These are phyloP conservation scores for Trichoderma asperellum DNA, from an alignment of 2,329 filamentous ascomycete genomes.

Conservation along the genomic window DNA sequence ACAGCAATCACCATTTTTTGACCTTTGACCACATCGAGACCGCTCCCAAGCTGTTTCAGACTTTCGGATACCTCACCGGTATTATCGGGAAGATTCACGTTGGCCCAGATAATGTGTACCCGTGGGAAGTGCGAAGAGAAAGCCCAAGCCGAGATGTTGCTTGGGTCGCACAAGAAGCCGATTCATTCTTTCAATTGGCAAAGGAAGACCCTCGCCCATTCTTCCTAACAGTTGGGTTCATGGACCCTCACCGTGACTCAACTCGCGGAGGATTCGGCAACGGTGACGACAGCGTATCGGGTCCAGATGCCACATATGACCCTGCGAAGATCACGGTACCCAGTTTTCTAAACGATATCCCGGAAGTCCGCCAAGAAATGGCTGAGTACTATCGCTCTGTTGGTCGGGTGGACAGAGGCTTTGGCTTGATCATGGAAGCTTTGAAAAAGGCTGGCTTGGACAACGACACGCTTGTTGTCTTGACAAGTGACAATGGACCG, in stretches of 20 bases:
- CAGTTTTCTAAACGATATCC: conserved; percentile 1
- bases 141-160: conserved; percentile 17
- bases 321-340: conserved; percentile 10
- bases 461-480: neutral
- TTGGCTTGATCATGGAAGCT: conserved; percentile 3
- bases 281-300: conserved; percentile 11
- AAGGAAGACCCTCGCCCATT: neutral
- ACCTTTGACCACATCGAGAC: conserved; percentile 15
- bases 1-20: conserved; percentile 18
- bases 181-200: conserved; percentile 10
- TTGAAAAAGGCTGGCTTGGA: conserved; percentile 5
- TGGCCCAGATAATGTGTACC: conserved; percentile 11
- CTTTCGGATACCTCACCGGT: neutral
- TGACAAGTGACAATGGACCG: conserved; percentile 20
- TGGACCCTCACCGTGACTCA: conserved; percentile 18
- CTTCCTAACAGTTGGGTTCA: conserved; percentile 19
- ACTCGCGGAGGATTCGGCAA: conserved; percentile 19
- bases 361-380: conserved; percentile 11
- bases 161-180: conserved; percentile 9
- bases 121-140: conserved; percentile 15
- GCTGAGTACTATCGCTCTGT: conserved; percentile 16
- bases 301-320: neutral
- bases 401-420: conserved; percentile 10
- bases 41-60: conserved; percentile 13
- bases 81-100: conserved; percentile 21